A percentile compares a stretch with the other conserved stretches of the same genome.
Evolutionary conservation across 192 early-diverging fungal species (phyloP).

Genomic region (Rhizophagus sp.): DNA sequence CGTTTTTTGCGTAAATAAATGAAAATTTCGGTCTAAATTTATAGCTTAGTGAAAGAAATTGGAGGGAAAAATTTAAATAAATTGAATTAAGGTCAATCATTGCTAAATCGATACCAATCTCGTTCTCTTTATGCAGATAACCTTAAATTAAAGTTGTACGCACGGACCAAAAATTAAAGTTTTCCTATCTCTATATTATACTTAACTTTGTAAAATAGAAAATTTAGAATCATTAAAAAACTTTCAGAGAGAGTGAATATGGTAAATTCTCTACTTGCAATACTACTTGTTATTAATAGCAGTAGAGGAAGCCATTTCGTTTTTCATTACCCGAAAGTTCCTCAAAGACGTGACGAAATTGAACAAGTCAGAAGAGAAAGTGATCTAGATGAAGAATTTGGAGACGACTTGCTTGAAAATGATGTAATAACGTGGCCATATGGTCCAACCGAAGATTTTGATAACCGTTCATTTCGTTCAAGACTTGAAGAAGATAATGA

Average conservation of each 20-base stretch:
- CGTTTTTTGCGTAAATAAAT: too few species aligned
- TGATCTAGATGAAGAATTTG: background rate
- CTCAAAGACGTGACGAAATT: constrained; percentile 30
- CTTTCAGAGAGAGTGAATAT: background rate
- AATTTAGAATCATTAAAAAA: too few species aligned
- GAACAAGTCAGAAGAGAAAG: background rate
- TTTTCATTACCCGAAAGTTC: constrained; percentile 68
- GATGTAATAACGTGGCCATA: constrained; percentile 14
- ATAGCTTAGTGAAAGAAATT: too few species aligned
- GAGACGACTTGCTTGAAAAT: constrained; percentile 19
- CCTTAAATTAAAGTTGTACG: too few species aligned
- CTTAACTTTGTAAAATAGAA: too few species aligned
- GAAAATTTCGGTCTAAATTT: too few species aligned
- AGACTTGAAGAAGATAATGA: constrained; percentile 22
- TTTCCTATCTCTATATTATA: too few species aligned
- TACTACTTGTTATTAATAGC: constrained; percentile 69
- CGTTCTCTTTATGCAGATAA: too few species aligned
- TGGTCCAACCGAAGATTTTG: constrained; percentile 5
- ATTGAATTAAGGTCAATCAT: too few species aligned
- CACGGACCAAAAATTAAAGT: too few species aligned
- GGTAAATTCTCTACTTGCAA: constrained; percentile 48
- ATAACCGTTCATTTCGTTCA: background rate
- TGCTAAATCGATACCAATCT: too few species aligned
- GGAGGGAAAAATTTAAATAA: too few species aligned
- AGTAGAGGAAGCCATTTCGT: constrained; percentile 66